A percentile compares a stretch with the other conserved stretches of the same genome.
These are phyloP conservation scores for Adansonia rubrostipa DNA, from an alignment of 441 rosid species.

Conservation along the genomic window DNA sequence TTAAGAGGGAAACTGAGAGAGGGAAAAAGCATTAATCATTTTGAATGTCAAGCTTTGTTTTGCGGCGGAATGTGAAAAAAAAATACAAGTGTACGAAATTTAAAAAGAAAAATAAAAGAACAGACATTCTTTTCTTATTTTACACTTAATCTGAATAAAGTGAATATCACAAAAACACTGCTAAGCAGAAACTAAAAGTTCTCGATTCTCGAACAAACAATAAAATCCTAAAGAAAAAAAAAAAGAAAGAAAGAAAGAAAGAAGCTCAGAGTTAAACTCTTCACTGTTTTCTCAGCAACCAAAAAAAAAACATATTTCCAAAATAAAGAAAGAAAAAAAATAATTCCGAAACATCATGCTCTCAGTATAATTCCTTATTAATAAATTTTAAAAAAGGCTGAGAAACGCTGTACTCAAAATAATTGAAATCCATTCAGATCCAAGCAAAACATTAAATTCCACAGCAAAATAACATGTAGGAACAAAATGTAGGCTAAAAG, in stretches of 20 bases:
- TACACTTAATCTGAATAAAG: constrained; percentile 16
- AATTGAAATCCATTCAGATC: constrained; percentile 31
- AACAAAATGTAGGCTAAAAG: constrained; percentile 11
- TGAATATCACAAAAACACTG: not conserved
- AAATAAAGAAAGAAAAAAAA: not conserved
- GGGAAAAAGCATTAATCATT: not conserved
- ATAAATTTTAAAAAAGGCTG: not conserved
- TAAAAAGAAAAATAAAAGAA: not conserved
- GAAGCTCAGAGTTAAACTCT: constrained; percentile 9
- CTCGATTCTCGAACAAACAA: constrained; percentile 1
- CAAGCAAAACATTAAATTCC: constrained; percentile 25
- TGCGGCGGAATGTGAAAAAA: not conserved
- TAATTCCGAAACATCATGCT: constrained; percentile 19
- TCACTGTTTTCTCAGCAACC: constrained; percentile 23
- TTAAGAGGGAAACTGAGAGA: not conserved
- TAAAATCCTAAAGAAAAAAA: not conserved
- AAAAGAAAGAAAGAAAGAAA: not conserved
- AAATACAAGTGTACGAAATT: not conserved
- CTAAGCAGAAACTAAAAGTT: not conserved
- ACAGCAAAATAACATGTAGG: constrained; percentile 25
- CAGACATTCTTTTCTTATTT: constrained; percentile 30
- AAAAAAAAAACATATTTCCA: constrained; percentile 19
- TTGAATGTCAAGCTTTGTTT: not conserved
- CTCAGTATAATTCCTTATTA: constrained; percentile 1
- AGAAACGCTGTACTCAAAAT: not conserved